Conservation (phyloP, 2,329 filamentous ascomycete species). For the Talaromyces atroroseus region DNA sequence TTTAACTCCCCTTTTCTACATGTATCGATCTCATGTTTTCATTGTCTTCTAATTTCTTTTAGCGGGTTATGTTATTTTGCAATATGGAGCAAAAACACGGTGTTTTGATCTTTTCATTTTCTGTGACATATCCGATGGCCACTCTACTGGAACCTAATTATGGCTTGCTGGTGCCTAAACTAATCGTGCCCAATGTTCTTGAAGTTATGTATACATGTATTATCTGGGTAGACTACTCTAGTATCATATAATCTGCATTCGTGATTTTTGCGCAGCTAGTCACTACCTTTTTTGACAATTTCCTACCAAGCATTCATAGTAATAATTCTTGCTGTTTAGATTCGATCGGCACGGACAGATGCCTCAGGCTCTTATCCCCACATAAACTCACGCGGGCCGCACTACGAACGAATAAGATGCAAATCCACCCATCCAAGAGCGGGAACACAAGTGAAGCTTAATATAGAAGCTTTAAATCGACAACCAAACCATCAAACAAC, state of each 20-base stretch:
- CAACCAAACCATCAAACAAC: not conserved
- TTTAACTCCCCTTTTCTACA: not conserved
- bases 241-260: not conserved
- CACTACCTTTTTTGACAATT: no score
- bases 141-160: conserved; percentile 10
- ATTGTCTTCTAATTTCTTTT: conserved; percentile 1
- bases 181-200: not conserved
- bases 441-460: not conserved
- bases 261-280: not conserved
- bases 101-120: conserved; percentile 5
- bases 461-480: not conserved
- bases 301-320: no score
- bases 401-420: conserved; percentile 1
- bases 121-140: conserved; percentile 4
- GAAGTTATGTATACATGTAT: conserved; percentile 9
- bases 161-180: conserved; percentile 10
- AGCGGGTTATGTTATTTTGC: conserved; percentile 1
- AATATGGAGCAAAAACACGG: conserved; percentile 10
- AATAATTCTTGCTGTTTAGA: no score
- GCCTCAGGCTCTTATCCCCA: not conserved
- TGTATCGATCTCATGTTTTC: not conserved
- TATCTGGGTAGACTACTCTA: not conserved
- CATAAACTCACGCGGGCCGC: not conserved
- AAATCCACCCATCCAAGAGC: not conserved
- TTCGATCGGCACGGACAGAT: not conserved